These are phyloP conservation scores for Penicillium expansum DNA, from an alignment of 2,329 filamentous ascomycete species.

Conservation along the genomic window DNA sequence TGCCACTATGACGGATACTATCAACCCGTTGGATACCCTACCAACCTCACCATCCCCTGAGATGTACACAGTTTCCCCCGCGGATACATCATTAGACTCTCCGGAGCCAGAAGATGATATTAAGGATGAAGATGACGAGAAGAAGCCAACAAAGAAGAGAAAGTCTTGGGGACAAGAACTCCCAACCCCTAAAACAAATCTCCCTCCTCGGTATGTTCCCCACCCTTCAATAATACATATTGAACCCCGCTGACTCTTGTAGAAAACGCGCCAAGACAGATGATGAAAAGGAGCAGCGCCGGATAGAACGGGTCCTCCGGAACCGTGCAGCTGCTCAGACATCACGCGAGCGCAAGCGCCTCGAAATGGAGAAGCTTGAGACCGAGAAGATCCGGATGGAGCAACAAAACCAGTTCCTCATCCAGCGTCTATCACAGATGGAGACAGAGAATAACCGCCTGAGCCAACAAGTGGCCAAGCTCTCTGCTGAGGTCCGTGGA, in stretches of 20 bases:
- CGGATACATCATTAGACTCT: conserved; percentile 39
- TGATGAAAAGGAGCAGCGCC: conserved; percentile 96
- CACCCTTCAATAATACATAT: not conserved
- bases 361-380: conserved; percentile 81
- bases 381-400: conserved; percentile 64
- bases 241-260: conserved; percentile 13
- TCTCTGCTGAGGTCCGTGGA: conserved; percentile 46
- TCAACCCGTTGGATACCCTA: conserved; percentile 34
- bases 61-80: conserved; percentile 41
- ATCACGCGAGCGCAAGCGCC: conserved; percentile 86
- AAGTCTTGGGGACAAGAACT: conserved; percentile 99
- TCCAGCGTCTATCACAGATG: conserved; percentile 60
- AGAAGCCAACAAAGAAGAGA: conserved; percentile 83
- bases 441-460: conserved; percentile 54
- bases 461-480: conserved; percentile 50
- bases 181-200: conserved; percentile 92
- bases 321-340: conserved; percentile 96
- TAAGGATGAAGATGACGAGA: conserved; percentile 47
- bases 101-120: conserved; percentile 24
- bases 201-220: conserved; percentile 72
- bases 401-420: conserved; percentile 68
- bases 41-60: conserved; percentile 33
- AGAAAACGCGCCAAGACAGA: conserved; percentile 98
- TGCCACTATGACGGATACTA: conserved; percentile 33
- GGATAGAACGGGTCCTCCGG: conserved; percentile 93